These are phyloP conservation scores for Sechiopsis laciniata DNA, from an alignment of 306 rosid genomes.

Conservation along the genomic window DNA sequence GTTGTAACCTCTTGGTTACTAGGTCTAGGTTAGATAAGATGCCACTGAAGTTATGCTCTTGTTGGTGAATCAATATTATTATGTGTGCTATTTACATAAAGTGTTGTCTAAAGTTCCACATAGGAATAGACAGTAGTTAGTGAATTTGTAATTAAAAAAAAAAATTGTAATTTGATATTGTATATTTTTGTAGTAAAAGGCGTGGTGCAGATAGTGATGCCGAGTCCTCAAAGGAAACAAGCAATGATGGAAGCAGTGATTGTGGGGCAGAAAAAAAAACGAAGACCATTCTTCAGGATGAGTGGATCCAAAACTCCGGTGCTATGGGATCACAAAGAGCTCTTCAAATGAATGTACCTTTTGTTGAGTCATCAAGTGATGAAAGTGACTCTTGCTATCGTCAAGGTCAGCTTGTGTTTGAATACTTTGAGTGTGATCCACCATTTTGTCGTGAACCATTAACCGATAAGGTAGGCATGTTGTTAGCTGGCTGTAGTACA, in stretches of 20 bases:
- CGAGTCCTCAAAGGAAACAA: constrained; percentile 73
- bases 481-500: constrained; percentile 19
- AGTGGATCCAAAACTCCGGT: constrained; percentile 35
- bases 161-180: background rate
- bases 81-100: background rate
- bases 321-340: constrained; percentile 40
- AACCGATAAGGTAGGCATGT: constrained; percentile 65
- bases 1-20: too few species aligned
- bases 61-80: background rate
- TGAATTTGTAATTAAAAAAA: too few species aligned
- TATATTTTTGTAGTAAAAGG: constrained; percentile 44
- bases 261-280: constrained; percentile 49
- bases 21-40: too few species aligned
- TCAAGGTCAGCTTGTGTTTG: constrained; percentile 56
- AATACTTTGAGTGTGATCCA: constrained; percentile 65
- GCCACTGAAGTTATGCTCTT: too few species aligned
- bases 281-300: constrained; percentile 30
- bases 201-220: constrained; percentile 71
- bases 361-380: constrained; percentile 58
- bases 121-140: background rate
- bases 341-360: constrained; percentile 38
- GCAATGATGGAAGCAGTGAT: constrained; percentile 70
- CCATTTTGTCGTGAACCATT: constrained; percentile 83
- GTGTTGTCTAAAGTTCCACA: background rate
- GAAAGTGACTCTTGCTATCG: constrained; percentile 56